Base-by-base conservation (phyloP, 1,284 basidiomycete genomes). In the Cryptococcus wingfieldii region DNA sequence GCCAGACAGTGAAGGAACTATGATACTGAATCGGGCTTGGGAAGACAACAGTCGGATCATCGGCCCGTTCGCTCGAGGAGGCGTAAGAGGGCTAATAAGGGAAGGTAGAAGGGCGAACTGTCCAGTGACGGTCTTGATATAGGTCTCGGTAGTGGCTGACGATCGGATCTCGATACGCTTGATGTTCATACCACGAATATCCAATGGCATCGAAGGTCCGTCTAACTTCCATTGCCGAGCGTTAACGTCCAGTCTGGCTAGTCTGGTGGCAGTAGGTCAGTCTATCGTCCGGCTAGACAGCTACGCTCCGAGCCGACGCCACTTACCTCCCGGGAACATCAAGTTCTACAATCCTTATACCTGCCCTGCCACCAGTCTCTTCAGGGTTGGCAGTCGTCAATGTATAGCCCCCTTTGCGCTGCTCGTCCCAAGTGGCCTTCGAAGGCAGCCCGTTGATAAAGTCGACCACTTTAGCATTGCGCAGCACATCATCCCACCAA, bases 11-110 rank as follows among this genome's bases (percentile, higher is more conserved):
- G 60, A 71, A 0, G 83, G 79, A 25, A 85, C 71, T 53, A 90
- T 79, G 38, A 91, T 72, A 2, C 74, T 76, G 43, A 90, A 65
- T 0, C 84, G 81, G 0, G 74, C 81, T 0, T 66, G 47, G 0
- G 83, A 81, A 1, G 80, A 79, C 9, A 91, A 79, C 48, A 91
- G 81, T 5, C 72, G 79, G 56, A 87, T 84, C 38, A 88, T 77
- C 1, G 87, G 83, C 9, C 83, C 83, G 7, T 82, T 80, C 1
- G 78, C 77, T 47, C 80, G 77, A 5, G 64, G 47, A 18, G 57
- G 48, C 3, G 47, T 52, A 19, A 50, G 39, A 38, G 42, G 58
- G 39, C 42, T 49, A 9, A 31, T n/a, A 5, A 47, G 10, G 18
- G 46, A 27, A 16, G 25, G 9, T 5, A 34, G 18, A 34, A 28